Conservation (phyloP, 305 asterid genomes). For the Fraxinus albicans region DNA sequence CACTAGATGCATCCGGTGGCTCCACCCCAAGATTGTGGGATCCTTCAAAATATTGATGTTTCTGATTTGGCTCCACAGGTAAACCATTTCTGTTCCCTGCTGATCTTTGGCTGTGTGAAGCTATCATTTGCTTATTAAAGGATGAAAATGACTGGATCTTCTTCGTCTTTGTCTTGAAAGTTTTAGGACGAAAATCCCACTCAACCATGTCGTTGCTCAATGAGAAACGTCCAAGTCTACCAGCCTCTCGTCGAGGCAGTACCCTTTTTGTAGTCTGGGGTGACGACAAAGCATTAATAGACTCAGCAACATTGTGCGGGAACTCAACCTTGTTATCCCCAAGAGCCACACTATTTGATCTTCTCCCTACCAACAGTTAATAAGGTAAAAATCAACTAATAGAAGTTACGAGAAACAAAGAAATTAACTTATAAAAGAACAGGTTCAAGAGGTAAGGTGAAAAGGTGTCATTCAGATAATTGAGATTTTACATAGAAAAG, state of each 20-base stretch:
- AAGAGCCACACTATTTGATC: conserved; percentile 49
- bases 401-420: conserved; percentile 1
- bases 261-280: conserved; percentile 50
- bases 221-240: conserved; percentile 30
- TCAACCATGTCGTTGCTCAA: conserved; percentile 48
- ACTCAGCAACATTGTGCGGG: conserved; percentile 38
- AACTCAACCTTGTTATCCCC: conserved; percentile 55
- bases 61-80: conserved; percentile 50
- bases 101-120: conserved; percentile 44
- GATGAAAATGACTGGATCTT: conserved; percentile 49
- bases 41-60: conserved; percentile 36
- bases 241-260: conserved; percentile 57
- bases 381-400: conserved; percentile 9
- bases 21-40: conserved; percentile 35
- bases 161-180: conserved; percentile 52
- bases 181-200: conserved; percentile 56
- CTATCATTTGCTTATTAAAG: conserved; percentile 32
- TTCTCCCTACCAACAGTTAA: conserved; percentile 57
- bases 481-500: conserved; percentile 8
- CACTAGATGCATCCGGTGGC: conserved; percentile 62
- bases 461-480: not conserved
- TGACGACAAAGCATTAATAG: conserved; percentile 65
- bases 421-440: not conserved
- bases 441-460: not conserved
- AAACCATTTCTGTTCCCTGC: conserved; percentile 44